Base-by-base conservation (phyloP, 2,329 filamentous ascomycete genomes). In the Tolypocladium endophyticum region DNA sequence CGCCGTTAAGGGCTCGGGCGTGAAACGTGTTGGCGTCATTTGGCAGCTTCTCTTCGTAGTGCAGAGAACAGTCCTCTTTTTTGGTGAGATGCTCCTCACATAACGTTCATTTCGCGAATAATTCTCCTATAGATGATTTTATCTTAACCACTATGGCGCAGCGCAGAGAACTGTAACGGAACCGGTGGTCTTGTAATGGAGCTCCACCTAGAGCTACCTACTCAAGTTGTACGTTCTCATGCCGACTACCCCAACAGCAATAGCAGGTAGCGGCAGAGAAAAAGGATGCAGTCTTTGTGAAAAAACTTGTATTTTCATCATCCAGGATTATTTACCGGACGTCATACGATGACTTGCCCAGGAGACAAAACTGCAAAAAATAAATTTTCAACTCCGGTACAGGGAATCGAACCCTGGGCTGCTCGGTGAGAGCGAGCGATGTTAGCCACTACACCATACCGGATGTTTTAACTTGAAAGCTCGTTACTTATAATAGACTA, bases 391-490 rank as follows among this genome's bases (percentile, higher is more conserved):
- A 56, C 68, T 70, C 69, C 69, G 69, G 66, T 69, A 70, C 68
- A 63, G 69, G 69, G 68, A 71, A 71, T 71, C 69, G 69, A 71
- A 71, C 69, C 69, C 69, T 64, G 69, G 68, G 69, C 69, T 70
- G 68, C 69, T 70, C 69, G 69, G 69, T 71, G 69, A 71, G 69
- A 71, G 69, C 68, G 69, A 71, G 68, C 69, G 69, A 71, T 71
- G 69, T 70, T 71, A 70, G 69, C 69, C 69, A 70, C 69, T 71
- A 71, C 69, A 71, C 69, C 69, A 71, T 70, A 70, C 66, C 69
- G 69, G 69, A 71, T 65, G 23, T 8, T 60, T 55, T 25, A 36
- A 41, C 7, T 35, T 52, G 55, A 47, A 18, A 18, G 39, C 3
- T 28, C 12, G 12, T 16, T 0, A 1, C 3, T 28, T 36, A 33